Percentiles rank a stretch among this genome's conserved stretches.
These are phyloP conservation scores for Triangularia verruculosa DNA, from an alignment of 2,329 filamentous ascomycete species.

Conservation along the genomic window DNA sequence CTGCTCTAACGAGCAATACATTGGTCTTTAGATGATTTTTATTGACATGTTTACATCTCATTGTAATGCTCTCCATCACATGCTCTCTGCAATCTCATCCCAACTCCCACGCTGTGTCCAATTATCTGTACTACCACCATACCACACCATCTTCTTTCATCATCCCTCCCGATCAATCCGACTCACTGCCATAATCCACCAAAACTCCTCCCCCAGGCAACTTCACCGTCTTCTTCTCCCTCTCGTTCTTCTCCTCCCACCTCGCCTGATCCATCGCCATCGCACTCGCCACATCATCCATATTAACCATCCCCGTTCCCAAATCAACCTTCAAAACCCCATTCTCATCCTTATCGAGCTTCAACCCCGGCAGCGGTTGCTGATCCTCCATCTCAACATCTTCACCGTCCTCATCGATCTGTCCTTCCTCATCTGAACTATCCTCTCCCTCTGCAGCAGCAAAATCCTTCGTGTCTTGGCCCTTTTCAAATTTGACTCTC, in stretches of 20 bases:
- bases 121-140: too few species aligned
- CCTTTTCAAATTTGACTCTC: conserved; percentile 5
- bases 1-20: too few species aligned
- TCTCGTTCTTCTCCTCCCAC: not conserved
- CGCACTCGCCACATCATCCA: not conserved
- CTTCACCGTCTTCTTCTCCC: not conserved
- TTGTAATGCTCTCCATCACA: too few species aligned
- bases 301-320: not conserved
- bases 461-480: not conserved
- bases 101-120: too few species aligned
- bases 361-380: not conserved
- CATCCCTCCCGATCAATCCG: not conserved
- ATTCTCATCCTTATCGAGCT: not conserved
- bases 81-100: too few species aligned
- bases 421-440: conserved; percentile 2
- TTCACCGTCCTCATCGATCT: not conserved
- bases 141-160: too few species aligned
- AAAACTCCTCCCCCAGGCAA: not conserved
- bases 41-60: too few species aligned
- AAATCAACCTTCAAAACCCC: not conserved
- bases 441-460: not conserved
- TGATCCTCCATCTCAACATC: not conserved
- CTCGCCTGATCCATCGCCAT: not conserved
- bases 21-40: too few species aligned
- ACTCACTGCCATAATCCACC: not conserved